Conservation (phyloP, 2,329 filamentous ascomycete genomes). For the Helminthosporium solani region DNA sequence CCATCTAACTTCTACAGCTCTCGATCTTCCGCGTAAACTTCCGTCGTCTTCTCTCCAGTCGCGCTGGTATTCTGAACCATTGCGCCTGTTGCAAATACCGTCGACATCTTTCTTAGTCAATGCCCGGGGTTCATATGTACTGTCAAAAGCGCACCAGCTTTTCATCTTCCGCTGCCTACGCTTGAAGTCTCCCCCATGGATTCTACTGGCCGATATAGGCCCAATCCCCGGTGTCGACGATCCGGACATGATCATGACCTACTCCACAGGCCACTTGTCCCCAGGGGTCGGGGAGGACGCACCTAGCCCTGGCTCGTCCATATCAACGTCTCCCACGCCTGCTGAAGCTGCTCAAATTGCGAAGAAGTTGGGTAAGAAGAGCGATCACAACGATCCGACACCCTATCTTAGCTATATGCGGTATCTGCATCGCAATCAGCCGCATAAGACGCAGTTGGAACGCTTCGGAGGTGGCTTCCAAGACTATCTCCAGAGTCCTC, state of each 20-base stretch:
- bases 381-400: conserved; percentile 54
- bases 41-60: conserved; percentile 58
- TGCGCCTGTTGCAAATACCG: conserved; percentile 58
- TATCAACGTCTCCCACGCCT: conserved; percentile 59
- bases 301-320: conserved; percentile 26
- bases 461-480: conserved; percentile 73
- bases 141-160: conserved; percentile 59
- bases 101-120: conserved; percentile 58
- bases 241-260: conserved; percentile 40
- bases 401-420: conserved; percentile 78
- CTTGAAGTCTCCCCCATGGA: conserved; percentile 59
- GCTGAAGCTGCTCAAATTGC: conserved; percentile 60
- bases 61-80: conserved; percentile 64
- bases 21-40: conserved; percentile 60
- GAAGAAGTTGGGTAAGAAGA: conserved; percentile 47
- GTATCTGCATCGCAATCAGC: conserved; percentile 80
- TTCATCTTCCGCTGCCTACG: conserved; percentile 60
- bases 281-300: conserved; percentile 48
- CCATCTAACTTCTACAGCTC: conserved; percentile 44
- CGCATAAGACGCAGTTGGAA: conserved; percentile 63
- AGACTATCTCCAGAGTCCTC: conserved; percentile 91
- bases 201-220: conserved; percentile 60
- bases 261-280: conserved; percentile 38
- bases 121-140: conserved; percentile 58
- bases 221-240: conserved; percentile 53